Conservation (phyloP, 179 eudicot species). For the Beta macrorhiza region DNA sequence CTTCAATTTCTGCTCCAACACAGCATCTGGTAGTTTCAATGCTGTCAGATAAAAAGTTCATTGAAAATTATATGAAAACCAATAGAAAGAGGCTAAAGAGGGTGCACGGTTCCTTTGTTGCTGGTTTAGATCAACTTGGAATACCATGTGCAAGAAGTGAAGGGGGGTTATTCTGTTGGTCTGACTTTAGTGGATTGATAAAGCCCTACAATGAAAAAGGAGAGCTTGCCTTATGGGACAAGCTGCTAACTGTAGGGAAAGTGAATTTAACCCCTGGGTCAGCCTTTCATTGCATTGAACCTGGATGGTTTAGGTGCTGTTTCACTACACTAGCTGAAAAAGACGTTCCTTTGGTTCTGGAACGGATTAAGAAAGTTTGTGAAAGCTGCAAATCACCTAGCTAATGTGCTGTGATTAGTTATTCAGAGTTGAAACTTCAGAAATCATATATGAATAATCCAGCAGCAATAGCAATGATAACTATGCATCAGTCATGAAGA, state of each 20-base stretch:
- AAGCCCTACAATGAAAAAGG: constrained; percentile 70
- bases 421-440: neutral
- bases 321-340: constrained; percentile 54
- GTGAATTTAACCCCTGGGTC: constrained; percentile 74
- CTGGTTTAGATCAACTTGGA: constrained; percentile 56
- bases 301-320: constrained; percentile 95
- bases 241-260: constrained; percentile 62
- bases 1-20: constrained; percentile 74
- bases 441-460: neutral
- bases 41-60: constrained; percentile 67
- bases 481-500: neutral
- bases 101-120: constrained; percentile 54
- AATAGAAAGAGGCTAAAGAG: constrained; percentile 49
- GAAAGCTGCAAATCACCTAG: constrained; percentile 40
- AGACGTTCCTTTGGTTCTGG: constrained; percentile 60
- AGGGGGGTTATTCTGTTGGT: constrained; percentile 85
- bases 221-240: constrained; percentile 81
- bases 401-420: neutral
- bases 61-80: constrained; percentile 37
- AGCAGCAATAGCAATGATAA: neutral
- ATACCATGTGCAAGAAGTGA: constrained; percentile 59
- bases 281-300: constrained; percentile 81
- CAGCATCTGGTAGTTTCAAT: constrained; percentile 58
- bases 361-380: constrained; percentile 42
- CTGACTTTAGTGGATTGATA: constrained; percentile 63